Base-by-base conservation (phyloP, 2,329 filamentous ascomycete genomes). In the Scytalidium lignicola region DNA sequence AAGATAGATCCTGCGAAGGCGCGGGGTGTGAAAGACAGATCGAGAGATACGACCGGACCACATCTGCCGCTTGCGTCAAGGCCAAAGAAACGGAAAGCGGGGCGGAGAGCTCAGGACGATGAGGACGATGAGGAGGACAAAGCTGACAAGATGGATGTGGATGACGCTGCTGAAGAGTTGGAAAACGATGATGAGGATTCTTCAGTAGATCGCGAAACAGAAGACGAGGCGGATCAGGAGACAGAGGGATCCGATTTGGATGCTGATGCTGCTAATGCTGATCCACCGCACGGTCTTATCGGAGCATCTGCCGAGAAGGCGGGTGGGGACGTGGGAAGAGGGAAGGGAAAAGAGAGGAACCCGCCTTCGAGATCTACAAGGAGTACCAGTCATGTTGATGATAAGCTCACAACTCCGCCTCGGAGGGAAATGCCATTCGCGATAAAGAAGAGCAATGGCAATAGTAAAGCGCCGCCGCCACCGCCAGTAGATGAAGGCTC, bases 141-240 rank as follows among this genome's bases (percentile, higher is more conserved):
- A 10, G 70, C 66, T 2, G 73, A 75, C 2, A 68, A 66, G 49
- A 80, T 80, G 74, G 74, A 79, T 23, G 61, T 78, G 3, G 75
- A 78, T 51, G 15, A 37, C 32, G 6, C n/a, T 7, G 56, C 64
- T 26, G 48, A 49, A 2, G 42, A 42, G 49, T 41, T 44, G 17
- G 20, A 49, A 17, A 42, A 49, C 15, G 54, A 56, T 20, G 51
- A 50, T 10, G 60, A 60, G 42, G 46, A 43, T 29, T 44, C 32
- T 12, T 5, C 6, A 17, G 12, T 37, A 37, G 48, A 51, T 15
- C 40, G 46, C n/a, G 28, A 40, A 18, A 51, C 48, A 13, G 51
- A 49, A 29, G 29, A 52, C 41, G 49, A 46, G 26, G 15, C 28
- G 18, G 37, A 42, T 17, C 13, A 19, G 15, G 42, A 15, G 44